Conservation (phyloP, 495 filamentous ascomycete species). For the Penicillium silybi region DNA sequence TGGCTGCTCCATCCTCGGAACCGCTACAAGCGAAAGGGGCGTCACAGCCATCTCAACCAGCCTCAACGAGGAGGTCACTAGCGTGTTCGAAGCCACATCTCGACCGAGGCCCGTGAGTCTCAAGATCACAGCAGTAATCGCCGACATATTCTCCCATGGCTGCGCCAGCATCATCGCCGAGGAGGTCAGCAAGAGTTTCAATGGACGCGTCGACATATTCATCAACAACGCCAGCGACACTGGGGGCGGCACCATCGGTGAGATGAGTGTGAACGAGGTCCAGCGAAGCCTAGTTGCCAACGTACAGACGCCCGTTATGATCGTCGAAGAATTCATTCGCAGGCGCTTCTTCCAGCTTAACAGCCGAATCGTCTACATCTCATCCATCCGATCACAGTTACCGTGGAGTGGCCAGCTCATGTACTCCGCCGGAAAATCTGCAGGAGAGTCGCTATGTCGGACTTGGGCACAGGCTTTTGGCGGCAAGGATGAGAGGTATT, state of each 20-base stretch:
- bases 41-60: neutral
- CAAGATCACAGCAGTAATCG: neutral
- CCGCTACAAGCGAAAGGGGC: neutral
- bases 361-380: neutral
- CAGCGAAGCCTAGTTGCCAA: neutral
- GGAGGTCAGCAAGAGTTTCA: neutral
- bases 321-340: neutral
- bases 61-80: neutral
- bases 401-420: neutral
- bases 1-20: neutral
- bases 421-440: neutral
- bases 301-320: neutral
- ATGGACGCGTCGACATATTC: neutral
- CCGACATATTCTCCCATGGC: neutral
- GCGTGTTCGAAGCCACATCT: neutral
- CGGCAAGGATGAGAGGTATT: neutral
- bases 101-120: neutral
- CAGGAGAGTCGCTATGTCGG: neutral
- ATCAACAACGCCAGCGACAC: neutral
- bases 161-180: neutral
- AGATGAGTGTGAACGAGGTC: neutral
- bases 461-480: neutral
- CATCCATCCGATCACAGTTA: neutral
- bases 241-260: neutral
- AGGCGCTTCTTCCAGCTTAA: neutral